Base-by-base conservation (phyloP, 805 yeast species). In the Scheffersomyces amazonensis region DNA sequence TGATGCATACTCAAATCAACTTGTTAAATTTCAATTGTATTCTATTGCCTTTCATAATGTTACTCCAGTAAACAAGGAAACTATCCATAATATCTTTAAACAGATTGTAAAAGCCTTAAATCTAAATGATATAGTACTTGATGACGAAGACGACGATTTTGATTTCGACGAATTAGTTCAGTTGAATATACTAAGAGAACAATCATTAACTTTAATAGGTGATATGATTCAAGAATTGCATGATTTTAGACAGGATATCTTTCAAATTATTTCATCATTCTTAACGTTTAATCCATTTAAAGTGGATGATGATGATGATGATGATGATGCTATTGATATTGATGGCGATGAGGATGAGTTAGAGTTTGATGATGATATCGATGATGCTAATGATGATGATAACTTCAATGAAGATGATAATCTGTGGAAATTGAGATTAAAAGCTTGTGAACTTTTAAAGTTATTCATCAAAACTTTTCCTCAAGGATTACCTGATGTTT, bases 381-480 rank as follows among this genome's bases (percentile, higher is more conserved):
- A 56, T 41, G 67, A 64, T 13, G n/a, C n/a, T n/a, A n/a, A n/a
- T n/a, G n/a, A n/a, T n/a, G 62, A 58, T 16, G 60, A 58, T 16
- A 65, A 64, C 22, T 65, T 61, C 17, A 56, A 52, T 15, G 83
- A 75, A 37, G 68, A 66, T 36, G 67, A 64, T 31, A 58, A 58
- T 37, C 60, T 66, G 7, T 81, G 90, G 84, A 81, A 76, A 45
- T 58, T 85, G 15, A 64, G 93, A 42, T 63, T 76, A 30, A 73
- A 71, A 37, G 60, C 86, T 0, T 66, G 76, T 5, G 61, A 59
- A 21, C 50, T 80, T 23, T 49, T 74, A 6, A 55, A 67, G 16
- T 30, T 41, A 6, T 33, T 49, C 11, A 58, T 74, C n/a, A 50
- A 49, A 2, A 46, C 52, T 2, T 64, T 62, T 36, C 76, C 81